Base-by-base conservation (phyloP, 305 asterid species). In the Solanum hybrid region DNA sequence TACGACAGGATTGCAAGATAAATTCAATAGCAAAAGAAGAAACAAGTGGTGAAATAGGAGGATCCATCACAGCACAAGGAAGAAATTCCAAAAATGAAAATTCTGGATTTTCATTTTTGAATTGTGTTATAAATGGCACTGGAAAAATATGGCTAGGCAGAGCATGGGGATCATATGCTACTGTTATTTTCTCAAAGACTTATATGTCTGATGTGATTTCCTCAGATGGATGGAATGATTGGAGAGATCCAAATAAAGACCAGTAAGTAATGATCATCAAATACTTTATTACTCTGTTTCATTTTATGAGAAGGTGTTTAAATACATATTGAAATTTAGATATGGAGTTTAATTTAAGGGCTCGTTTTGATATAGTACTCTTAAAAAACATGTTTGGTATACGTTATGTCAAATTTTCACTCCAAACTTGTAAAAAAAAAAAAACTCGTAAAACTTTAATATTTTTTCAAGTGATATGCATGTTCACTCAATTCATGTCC, bases 71-170 rank as follows among this genome's bases (percentile, higher is more conserved):
- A 24, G 98, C 98, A 4, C 99, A 96, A 1, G 97, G 92, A 14
- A 94, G 97, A 89, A 91, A 92, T 78, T 94, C 98, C 0, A 29
- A 65, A 2, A 70, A 90, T 9, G 96, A 95, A 57, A 93, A 90
- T 45, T 92, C 96, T 0, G 99, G 99, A 3, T 97, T 94, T 91
- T 94, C 99, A 7, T 97, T 97, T 89, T 94, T 96, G 85, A 95
- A 93, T 29, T 97, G 99, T 91, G 91, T 75, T 73, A 88, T 97
- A 15, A 57, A 24, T 3, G 99, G 99, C 11, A 94, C 88, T 10
- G 99, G 98, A 13, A 95, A 91, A 89, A 97, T 95, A 89, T 96
- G 95, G 98, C 93, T 97, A 2, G 99, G 99, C 2, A 90, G 98
- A 90, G 98, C 99, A 1, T 97, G 99, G 99, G 97, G 99, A 0